Conservation (phyloP, 768 basidiomycete genomes). For the Lactarius sp. region DNA sequence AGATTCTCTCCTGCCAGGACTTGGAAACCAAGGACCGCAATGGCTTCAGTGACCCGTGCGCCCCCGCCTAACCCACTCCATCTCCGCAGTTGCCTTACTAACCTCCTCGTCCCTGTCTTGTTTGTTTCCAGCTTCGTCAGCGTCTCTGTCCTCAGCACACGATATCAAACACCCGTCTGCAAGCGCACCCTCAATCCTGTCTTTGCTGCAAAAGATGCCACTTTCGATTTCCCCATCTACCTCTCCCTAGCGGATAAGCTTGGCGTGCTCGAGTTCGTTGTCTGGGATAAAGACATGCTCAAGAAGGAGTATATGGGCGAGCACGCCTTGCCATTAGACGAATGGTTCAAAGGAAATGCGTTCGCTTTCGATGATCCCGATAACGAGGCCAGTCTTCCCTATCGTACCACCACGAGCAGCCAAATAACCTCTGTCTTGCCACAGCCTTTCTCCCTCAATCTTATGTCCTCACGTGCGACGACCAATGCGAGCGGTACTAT, state of each 20-base stretch:
- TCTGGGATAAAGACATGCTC: conserved; percentile 92
- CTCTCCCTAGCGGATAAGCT: conserved; percentile 67
- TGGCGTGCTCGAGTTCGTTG: conserved; percentile 74
- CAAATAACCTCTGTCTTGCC: neutral
- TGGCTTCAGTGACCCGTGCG: conserved; percentile 75
- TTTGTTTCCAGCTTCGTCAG: conserved; percentile 55
- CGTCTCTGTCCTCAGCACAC: conserved; percentile 52
- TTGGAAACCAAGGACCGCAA: conserved; percentile 61
- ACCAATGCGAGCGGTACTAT: conserved; percentile 49
- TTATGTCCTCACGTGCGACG: conserved; percentile 47
- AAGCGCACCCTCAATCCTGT: conserved; percentile 69
- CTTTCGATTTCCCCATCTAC: conserved; percentile 87
- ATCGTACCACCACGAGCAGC: conserved; percentile 26
- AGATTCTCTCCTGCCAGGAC: conserved; percentile 59
- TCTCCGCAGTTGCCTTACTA: neutral
- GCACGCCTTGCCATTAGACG: conserved; percentile 65
- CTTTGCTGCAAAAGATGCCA: conserved; percentile 64
- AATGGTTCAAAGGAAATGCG: conserved; percentile 63
- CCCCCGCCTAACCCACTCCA: conserved; percentile 22
- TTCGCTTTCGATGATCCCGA: conserved; percentile 54
- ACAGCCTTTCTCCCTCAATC: conserved; percentile 44
- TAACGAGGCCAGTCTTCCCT: conserved; percentile 55
- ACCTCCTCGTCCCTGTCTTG: conserved; percentile 1
- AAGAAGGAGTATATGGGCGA: conserved; percentile 95
- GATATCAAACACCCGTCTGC: conserved; percentile 67